Percentiles rank a stretch among this genome's conserved stretches.
Conservation (phyloP, 1,284 basidiomycete genomes). For the Cryptococcus neoformans region DNA sequence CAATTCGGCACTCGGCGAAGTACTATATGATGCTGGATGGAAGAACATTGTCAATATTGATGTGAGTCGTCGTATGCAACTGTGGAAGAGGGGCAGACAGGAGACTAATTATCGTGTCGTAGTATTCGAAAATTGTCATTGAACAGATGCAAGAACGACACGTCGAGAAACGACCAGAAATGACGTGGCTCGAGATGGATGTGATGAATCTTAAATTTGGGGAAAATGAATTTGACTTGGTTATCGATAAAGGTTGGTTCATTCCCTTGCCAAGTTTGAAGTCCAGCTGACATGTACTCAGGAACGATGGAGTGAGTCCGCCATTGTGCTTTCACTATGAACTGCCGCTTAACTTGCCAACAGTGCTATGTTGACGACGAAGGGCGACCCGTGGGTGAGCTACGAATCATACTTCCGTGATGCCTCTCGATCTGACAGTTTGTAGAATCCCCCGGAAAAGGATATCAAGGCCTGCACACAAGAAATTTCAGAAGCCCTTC, state of each 20-base stretch:
- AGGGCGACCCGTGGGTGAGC: constrained; percentile 83
- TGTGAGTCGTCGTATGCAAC: constrained; percentile 51
- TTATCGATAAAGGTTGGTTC: constrained; percentile 76
- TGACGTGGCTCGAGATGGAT: constrained; percentile 90
- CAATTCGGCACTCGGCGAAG: constrained; percentile 64
- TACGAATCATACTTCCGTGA: no score
- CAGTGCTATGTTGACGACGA: constrained; percentile 78
- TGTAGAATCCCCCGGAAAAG: constrained; percentile 73
- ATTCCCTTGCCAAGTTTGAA: background rate
- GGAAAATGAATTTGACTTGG: constrained; percentile 70
- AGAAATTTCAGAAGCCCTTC: constrained; percentile 75
- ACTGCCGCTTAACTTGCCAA: background rate
- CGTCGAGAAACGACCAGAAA: constrained; percentile 57
- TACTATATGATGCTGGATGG: constrained; percentile 84
- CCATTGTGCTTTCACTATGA: background rate
- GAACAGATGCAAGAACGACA: constrained; percentile 73
- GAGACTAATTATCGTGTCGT: background rate
- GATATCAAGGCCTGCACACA: constrained; percentile 70
- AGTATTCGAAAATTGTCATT: constrained; percentile 80
- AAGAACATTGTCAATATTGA: constrained; percentile 80
- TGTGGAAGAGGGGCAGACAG: background rate
- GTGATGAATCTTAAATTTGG: constrained; percentile 69
- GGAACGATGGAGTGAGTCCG: constrained; percentile 70
- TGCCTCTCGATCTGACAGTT: background rate
- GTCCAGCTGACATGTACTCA: constrained; percentile 26